Conservation (phyloP, 495 filamentous ascomycete genomes). For the Talaromyces nanjingensis region DNA sequence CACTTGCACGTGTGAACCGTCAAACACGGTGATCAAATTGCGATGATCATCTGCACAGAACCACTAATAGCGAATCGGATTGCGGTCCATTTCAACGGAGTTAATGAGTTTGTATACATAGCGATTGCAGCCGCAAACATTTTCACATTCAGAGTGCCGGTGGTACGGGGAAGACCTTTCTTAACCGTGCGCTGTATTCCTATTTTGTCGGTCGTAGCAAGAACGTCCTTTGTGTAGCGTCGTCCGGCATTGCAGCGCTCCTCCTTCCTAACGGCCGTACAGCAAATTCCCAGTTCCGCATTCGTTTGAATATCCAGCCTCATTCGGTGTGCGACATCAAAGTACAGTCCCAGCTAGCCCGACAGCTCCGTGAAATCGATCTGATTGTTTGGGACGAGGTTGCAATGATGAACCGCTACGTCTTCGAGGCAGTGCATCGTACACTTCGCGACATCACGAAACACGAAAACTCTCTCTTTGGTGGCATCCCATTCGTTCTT, state of each 20-base stretch:
- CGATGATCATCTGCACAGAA: too few species aligned
- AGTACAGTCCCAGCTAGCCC: not conserved
- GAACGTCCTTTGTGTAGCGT: not conserved
- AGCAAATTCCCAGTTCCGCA: conserved; percentile 1
- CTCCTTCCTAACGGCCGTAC: not conserved
- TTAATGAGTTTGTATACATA: too few species aligned
- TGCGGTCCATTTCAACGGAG: too few species aligned
- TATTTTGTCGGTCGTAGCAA: not conserved
- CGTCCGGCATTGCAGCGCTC: not conserved
- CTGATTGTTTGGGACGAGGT: not conserved
- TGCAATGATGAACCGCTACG: not conserved
- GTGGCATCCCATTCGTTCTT: not conserved
- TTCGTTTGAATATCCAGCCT: not conserved
- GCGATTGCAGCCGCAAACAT: too few species aligned
- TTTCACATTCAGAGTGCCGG: not conserved
- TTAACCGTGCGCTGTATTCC: not conserved
- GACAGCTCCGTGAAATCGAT: not conserved
- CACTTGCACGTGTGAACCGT: too few species aligned
- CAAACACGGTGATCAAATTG: too few species aligned
- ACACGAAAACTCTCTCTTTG: too few species aligned
- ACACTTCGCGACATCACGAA: too few species aligned
- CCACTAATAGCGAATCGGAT: too few species aligned
- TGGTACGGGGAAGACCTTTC: conserved; percentile 1
- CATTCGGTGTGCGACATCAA: not conserved
- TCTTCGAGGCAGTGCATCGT: too few species aligned